Evolutionary conservation across 805 yeast genomes (phyloP).

Genomic region (Tetrapisispora taiwanensis): DNA sequence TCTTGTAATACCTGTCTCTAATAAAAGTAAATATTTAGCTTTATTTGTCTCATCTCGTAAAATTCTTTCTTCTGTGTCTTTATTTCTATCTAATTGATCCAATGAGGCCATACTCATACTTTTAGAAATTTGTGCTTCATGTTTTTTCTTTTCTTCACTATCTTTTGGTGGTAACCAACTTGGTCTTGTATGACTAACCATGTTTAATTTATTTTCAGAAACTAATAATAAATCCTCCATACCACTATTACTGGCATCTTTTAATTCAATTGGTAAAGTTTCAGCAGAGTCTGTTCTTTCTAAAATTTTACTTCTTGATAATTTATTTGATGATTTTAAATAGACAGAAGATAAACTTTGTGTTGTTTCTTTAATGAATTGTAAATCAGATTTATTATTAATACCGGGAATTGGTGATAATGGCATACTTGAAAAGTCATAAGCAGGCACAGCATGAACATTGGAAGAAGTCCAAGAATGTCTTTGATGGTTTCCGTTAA

Average conservation of each 20-base stretch:
- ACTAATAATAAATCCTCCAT: slow-evolving; percentile 52
- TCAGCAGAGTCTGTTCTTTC: slow-evolving; percentile 30
- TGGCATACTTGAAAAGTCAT: slow-evolving; percentile 26
- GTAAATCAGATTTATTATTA: slow-evolving; percentile 20
- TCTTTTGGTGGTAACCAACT: slow-evolving; percentile 61
- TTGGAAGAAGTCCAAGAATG: not conserved
- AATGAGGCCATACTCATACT: slow-evolving; percentile 23
- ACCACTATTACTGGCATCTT: slow-evolving; percentile 31
- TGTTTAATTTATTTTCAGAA: slow-evolving; percentile 48
- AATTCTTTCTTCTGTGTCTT: slow-evolving; percentile 20
- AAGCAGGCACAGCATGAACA: not conserved
- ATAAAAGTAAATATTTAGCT: slow-evolving; percentile 19
- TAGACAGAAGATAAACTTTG: slow-evolving; percentile 35
- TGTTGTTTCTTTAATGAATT: slow-evolving; percentile 29
- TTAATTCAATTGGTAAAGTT: slow-evolving; percentile 31
- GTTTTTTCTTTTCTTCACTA: slow-evolving; percentile 39
- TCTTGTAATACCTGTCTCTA: slow-evolving; percentile 27
- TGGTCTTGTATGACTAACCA: slow-evolving; percentile 54
- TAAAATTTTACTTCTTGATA: slow-evolving; percentile 30
- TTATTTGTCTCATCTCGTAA: slow-evolving; percentile 24
- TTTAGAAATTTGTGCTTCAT: slow-evolving; percentile 42
- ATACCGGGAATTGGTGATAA: slow-evolving; percentile 43
- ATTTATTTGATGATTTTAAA: slow-evolving; percentile 29
- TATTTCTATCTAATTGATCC: slow-evolving; percentile 24
- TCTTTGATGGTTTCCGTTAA: not conserved